Evolutionary conservation across 2,329 filamentous ascomycete genomes (phyloP).

Genomic region (Mollisia scopiformis): DNA sequence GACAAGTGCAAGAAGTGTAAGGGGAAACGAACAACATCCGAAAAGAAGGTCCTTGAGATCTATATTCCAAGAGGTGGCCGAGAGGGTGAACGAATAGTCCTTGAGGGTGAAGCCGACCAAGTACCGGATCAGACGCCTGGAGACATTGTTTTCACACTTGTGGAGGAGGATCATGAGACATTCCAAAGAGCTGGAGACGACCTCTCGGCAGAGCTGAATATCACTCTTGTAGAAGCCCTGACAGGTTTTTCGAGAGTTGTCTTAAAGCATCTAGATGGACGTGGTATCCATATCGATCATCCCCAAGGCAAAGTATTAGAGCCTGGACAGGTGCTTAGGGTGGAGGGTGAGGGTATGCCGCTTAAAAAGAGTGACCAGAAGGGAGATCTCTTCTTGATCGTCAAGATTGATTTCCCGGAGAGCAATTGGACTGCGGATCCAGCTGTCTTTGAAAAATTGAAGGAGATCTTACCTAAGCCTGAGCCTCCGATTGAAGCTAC

Average conservation of each 20-base stretch:
- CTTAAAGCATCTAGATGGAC: constrained; percentile 88
- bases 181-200: constrained; percentile 87
- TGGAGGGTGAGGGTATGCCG: constrained; percentile 93
- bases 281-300: constrained; percentile 82
- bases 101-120: constrained; percentile 95
- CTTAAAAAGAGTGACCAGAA: constrained; percentile 80
- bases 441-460: constrained; percentile 69
- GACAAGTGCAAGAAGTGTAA: constrained; percentile 99
- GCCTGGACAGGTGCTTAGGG: constrained; percentile 83
- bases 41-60: constrained; percentile 93
- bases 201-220: constrained; percentile 77
- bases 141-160: constrained; percentile 88
- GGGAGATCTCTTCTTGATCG: constrained; percentile 85
- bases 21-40: constrained; percentile 81
- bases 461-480: constrained; percentile 72
- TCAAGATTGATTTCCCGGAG: constrained; percentile 87
- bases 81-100: constrained; percentile 86
- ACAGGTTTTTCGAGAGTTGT: constrained; percentile 90
- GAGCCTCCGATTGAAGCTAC: constrained; percentile 61
- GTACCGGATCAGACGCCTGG: constrained; percentile 85
- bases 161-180: constrained; percentile 77
- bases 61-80: constrained; percentile 89
- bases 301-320: constrained; percentile 80
- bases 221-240: constrained; percentile 83
- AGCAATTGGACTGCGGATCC: constrained; percentile 80